A percentile compares a stretch with the other conserved stretches of the same genome.
Evolutionary conservation across 1,139 yeast genomes (phyloP).

Genomic region (Scheffersomyces illinoinensis): DNA sequence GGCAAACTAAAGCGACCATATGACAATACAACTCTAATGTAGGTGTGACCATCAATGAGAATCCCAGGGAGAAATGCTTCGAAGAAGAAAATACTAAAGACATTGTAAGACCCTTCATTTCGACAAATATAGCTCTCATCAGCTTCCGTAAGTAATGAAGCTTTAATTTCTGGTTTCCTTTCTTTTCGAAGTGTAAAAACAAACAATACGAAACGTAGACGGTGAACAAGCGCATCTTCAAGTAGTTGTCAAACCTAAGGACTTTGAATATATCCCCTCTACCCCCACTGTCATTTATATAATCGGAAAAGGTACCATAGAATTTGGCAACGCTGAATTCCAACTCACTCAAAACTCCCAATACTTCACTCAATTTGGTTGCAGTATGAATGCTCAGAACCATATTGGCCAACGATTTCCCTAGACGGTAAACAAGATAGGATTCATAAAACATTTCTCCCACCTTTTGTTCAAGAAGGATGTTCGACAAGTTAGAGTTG

Average conservation of each 20-base stretch:
- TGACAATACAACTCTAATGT: slow-evolving; percentile 2
- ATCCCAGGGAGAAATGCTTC: slow-evolving; percentile 8
- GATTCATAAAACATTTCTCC: slow-evolving; percentile 9
- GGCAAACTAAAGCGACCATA: background rate
- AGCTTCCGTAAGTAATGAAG: slow-evolving; percentile 22
- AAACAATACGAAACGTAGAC: slow-evolving; percentile 19
- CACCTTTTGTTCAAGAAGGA: slow-evolving; percentile 17
- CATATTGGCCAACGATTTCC: slow-evolving; percentile 1
- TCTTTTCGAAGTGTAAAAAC: slow-evolving; percentile 22
- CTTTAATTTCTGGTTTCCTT: slow-evolving; percentile 13
- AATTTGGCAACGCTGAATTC: slow-evolving; percentile 8
- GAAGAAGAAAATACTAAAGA: slow-evolving; percentile 5
- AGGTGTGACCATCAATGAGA: slow-evolving; percentile 6
- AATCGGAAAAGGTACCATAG: background rate
- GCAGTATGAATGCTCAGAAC: slow-evolving; percentile 7
- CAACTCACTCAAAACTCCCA: slow-evolving; percentile 5
- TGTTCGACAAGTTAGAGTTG: slow-evolving; percentile 13
- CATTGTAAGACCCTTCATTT: slow-evolving; percentile 9
- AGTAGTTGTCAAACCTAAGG: background rate
- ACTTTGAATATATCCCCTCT: background rate
- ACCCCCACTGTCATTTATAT: background rate
- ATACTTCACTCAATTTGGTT: slow-evolving; percentile 7
- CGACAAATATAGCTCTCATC: slow-evolving; percentile 14
- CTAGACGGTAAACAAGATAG: background rate
- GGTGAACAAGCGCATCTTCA: slow-evolving; percentile 11